Conservation (phyloP, 257 asterid genomes). For the Apocynum venetum region DNA sequence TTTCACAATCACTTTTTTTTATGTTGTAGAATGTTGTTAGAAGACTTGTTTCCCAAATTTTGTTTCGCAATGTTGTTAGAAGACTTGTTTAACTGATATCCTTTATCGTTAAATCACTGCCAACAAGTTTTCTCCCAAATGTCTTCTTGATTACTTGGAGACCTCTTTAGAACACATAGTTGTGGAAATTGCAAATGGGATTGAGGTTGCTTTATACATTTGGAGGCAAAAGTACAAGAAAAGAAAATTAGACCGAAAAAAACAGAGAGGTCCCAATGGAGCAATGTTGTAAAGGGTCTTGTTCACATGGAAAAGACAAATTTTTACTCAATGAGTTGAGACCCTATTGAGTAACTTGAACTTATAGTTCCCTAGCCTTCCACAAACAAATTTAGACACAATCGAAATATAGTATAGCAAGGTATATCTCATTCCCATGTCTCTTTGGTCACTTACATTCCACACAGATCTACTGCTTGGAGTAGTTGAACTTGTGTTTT, state of each 20-base stretch:
- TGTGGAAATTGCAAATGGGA: too few species aligned
- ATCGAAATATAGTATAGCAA: slow-evolving; percentile 77
- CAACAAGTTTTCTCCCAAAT: too few species aligned
- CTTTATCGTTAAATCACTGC: too few species aligned
- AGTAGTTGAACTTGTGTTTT: neutral
- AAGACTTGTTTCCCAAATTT: too few species aligned
- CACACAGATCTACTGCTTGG: neutral
- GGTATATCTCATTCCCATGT: slow-evolving; percentile 31
- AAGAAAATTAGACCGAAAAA: slow-evolving; percentile 17
- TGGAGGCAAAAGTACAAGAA: too few species aligned
- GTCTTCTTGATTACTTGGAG: too few species aligned
- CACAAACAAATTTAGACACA: slow-evolving; percentile 66
- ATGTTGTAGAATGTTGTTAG: too few species aligned
- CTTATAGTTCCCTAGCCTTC: slow-evolving; percentile 74
- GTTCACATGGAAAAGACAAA: neutral
- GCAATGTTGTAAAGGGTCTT: slow-evolving; percentile 27
- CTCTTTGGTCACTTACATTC: neutral
- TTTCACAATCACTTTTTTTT: too few species aligned
- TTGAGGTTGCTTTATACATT: too few species aligned
- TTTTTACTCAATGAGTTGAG: slow-evolving; percentile 70
- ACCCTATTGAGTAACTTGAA: slow-evolving; percentile 64
- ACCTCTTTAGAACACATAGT: neutral
- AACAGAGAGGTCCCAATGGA: slow-evolving; percentile 53
- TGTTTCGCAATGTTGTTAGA: too few species aligned
- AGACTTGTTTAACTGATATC: too few species aligned